Percentiles rank a stretch among this genome's conserved stretches.
phyloP scores from a whole-genome alignment of 495 filamentous ascomycete species.

The Neurospora africana region DNA sequence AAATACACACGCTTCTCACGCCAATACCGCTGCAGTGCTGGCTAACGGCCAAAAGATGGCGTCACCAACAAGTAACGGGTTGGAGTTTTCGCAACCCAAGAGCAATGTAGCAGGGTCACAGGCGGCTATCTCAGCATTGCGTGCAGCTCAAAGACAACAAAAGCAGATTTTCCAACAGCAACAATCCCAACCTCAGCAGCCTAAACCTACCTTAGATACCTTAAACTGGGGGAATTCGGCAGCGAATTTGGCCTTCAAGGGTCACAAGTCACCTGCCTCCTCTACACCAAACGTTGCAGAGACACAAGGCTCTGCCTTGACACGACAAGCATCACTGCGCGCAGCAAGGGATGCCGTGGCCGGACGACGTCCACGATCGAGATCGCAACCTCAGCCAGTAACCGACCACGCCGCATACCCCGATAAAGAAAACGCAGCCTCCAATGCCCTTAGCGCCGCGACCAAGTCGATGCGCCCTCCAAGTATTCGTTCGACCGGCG shows the following conservation, averaged over 20 bases:
- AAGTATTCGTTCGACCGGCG: constrained; percentile 22
- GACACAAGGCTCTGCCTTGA: constrained; percentile 6
- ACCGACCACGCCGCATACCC: constrained; percentile 33
- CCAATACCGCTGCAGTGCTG: constrained; percentile 47
- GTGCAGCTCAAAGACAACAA: constrained; percentile 46
- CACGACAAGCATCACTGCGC: constrained; percentile 47
- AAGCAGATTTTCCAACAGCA: constrained; percentile 31
- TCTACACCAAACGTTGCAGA: neutral
- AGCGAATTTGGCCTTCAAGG: constrained; percentile 44
- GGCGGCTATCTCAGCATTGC: constrained; percentile 60
- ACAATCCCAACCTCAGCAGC: constrained; percentile 16
- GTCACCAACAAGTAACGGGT: constrained; percentile 25
- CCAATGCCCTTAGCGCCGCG: constrained; percentile 59
- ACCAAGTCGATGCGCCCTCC: constrained; percentile 42
- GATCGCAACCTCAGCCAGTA: constrained; percentile 44
- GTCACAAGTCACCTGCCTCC: constrained; percentile 9
- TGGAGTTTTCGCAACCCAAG: constrained; percentile 32
- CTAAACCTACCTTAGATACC: neutral
- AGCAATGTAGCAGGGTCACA: constrained; percentile 54
- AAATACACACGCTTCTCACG: constrained; percentile 48
- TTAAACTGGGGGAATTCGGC: constrained; percentile 47
- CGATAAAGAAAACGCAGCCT: constrained; percentile 47
- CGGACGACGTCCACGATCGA: constrained; percentile 49
- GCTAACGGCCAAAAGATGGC: constrained; percentile 58
- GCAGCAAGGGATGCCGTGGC: constrained; percentile 69